Evolutionary conservation across 441 rosid genomes (phyloP), one percentile per base, ranked within the genome.

Genomic region (Omphalea diandra): DNA sequence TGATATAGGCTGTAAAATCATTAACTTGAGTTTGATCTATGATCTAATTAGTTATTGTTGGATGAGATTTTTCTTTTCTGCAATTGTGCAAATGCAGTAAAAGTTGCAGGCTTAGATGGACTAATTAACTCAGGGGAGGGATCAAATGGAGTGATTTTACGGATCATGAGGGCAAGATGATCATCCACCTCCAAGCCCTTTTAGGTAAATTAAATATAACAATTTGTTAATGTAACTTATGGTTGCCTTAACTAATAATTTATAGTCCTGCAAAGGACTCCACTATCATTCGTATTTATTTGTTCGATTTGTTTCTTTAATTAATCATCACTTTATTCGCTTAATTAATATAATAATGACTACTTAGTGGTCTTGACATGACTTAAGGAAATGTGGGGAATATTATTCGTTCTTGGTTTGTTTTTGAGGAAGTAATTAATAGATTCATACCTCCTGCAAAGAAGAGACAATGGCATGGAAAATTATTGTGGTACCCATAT

Each of bases 41-140:
- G 72, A n/a, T 73, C 50, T 64, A 49, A 32, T 44, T 73, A 17
- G 4, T 54, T 24, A 46, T 5, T 46, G 5, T 20, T 50, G 27
- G 2, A 11, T 11, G 3, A 5, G 27, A 9, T 15, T 12, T 8
- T 38, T n/a, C 2, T 1, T 61, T 73, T 79, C 24, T 83, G 91
- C 97, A 97, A 36, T 82, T 94, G 89, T 86, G 81, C 41, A 86
- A 97, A 77, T 94, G 98, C 84, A 93, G 98, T 75, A 90, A 93
- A 69, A 93, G 97, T 73, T 93, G 97, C 82, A 86, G 98, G 79
- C 94, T 94, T 75, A 85, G 98, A 82, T 94, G 98, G 98, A 91
- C 98, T 35, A 94, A 94, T 76, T 94, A 94, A 76, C 81, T 94
- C n/a, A 82, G 97, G 80, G 97, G 97, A 44, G 97, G 98, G 36